These are phyloP conservation scores for Diaporthe sp. DNA, from an alignment of 2,329 filamentous ascomycete genomes.

Conservation along the genomic window DNA sequence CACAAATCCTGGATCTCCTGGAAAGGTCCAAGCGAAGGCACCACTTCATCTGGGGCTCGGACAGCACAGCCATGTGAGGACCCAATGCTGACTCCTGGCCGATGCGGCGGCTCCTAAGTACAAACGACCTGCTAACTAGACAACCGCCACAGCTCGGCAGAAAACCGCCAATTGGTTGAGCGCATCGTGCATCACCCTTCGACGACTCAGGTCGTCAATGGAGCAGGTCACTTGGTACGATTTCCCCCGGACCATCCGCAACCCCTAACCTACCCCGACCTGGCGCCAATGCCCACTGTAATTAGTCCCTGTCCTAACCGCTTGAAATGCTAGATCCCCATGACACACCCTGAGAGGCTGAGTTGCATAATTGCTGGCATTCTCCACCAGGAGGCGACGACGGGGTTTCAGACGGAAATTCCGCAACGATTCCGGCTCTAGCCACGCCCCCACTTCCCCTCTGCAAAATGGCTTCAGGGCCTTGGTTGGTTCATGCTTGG, in stretches of 20 bases:
- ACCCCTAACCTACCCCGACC: background rate
- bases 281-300: background rate
- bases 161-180: slow-evolving; percentile 16
- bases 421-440: slow-evolving; percentile 21
- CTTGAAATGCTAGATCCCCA: slow-evolving; percentile 34
- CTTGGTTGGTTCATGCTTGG: background rate
- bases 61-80: slow-evolving; percentile 33
- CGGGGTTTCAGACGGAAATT: slow-evolving; percentile 3
- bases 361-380: slow-evolving; percentile 12
- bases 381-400: background rate
- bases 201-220: slow-evolving; percentile 23
- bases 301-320: background rate
- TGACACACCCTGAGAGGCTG: slow-evolving; percentile 34
- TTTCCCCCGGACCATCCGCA: background rate
- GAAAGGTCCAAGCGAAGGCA: slow-evolving; percentile 17
- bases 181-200: slow-evolving; percentile 17
- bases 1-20: slow-evolving; percentile 27
- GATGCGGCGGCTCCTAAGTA: background rate
- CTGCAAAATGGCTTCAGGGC: background rate
- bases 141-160: background rate
- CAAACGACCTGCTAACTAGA: background rate
- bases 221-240: slow-evolving; percentile 35
- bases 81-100: too few relatives aligned
- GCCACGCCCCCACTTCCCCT: background rate
- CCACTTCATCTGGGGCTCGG: slow-evolving; percentile 34